Conservation (phyloP, 352 stramenopile species). For the Aphanomyces astaci region DNA sequence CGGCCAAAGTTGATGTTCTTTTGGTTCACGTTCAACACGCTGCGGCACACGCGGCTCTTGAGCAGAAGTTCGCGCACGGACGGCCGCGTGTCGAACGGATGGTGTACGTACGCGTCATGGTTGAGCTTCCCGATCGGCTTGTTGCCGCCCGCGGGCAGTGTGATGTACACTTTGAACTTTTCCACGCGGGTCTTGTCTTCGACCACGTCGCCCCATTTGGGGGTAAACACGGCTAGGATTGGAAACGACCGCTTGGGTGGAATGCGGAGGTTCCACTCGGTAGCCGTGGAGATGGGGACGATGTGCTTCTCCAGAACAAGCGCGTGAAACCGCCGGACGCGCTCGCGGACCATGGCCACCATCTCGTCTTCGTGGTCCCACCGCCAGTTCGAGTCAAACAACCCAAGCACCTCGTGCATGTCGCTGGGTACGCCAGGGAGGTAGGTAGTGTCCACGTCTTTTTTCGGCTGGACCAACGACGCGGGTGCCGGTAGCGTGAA, state of each 20-base stretch:
- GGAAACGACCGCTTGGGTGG: slow-evolving; percentile 66
- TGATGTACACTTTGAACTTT: slow-evolving; percentile 85
- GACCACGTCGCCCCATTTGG: slow-evolving; percentile 25
- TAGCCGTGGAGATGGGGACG: slow-evolving; percentile 47
- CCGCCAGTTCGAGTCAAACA: slow-evolving; percentile 55
- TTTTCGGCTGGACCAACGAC: not conserved
- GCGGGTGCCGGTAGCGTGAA: not conserved
- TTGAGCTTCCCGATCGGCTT: slow-evolving; percentile 39
- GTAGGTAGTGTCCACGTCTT: not conserved
- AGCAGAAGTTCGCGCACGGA: slow-evolving; percentile 71
- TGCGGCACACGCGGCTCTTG: slow-evolving; percentile 76
- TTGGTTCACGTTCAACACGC: slow-evolving; percentile 86
- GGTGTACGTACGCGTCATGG: slow-evolving; percentile 20
- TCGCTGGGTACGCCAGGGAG: not conserved
- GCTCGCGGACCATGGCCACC: slow-evolving; percentile 66
- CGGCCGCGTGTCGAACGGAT: slow-evolving; percentile 46
- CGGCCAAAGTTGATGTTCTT: slow-evolving; percentile 89
- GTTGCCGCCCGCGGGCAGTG: slow-evolving; percentile 73
- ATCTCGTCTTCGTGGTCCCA: slow-evolving; percentile 72
- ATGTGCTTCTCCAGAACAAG: slow-evolving; percentile 67
- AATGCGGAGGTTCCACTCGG: slow-evolving; percentile 72
- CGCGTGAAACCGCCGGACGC: slow-evolving; percentile 53
- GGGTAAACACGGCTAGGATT: slow-evolving; percentile 72
- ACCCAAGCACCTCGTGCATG: slow-evolving; percentile 4
- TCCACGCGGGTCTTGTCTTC: slow-evolving; percentile 65